These are phyloP conservation scores for Kwoniella dendrophila DNA, from an alignment of 768 basidiomycete genomes.

Conservation along the genomic window DNA sequence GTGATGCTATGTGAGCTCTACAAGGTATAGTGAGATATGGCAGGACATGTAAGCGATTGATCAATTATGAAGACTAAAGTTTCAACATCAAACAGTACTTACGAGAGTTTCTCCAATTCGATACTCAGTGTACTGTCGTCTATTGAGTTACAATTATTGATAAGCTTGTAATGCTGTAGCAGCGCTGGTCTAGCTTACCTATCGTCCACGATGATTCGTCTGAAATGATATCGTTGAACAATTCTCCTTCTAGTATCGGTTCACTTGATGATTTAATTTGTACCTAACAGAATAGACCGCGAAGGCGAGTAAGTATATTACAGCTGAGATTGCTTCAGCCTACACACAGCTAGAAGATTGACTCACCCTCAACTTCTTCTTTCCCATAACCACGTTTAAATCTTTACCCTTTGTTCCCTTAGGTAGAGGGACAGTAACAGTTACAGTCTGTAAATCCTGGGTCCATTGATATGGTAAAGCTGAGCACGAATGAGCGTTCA, in stretches of 20 bases:
- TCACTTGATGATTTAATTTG: constrained; percentile 73
- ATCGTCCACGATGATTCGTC: constrained; percentile 98
- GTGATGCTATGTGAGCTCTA: constrained; percentile 61
- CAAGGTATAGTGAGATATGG: neutral
- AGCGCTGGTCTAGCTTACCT: constrained; percentile 60
- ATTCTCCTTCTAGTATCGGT: constrained; percentile 80
- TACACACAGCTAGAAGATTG: neutral
- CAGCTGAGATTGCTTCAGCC: neutral
- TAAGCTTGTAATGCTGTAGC: neutral
- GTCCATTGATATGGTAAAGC: constrained; percentile 89
- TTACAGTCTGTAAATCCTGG: constrained; percentile 84
- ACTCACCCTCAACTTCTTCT: constrained; percentile 78
- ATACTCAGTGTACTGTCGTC: constrained; percentile 51
- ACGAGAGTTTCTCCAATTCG: constrained; percentile 55
- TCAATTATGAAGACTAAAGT: neutral
- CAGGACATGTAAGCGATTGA: constrained; percentile 24
- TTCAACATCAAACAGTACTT: no score
- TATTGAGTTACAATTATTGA: neutral
- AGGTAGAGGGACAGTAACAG: constrained; percentile 79
- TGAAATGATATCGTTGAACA: constrained; percentile 90
- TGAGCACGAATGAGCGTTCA: constrained; percentile 51
- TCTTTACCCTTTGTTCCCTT: constrained; percentile 81
- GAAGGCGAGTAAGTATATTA: neutral
- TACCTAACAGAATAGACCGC: constrained; percentile 31
- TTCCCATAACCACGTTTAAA: constrained; percentile 71